Evolutionary conservation across 2,329 filamentous ascomycete genomes (phyloP).

Genomic region (Cercospora sp.): DNA sequence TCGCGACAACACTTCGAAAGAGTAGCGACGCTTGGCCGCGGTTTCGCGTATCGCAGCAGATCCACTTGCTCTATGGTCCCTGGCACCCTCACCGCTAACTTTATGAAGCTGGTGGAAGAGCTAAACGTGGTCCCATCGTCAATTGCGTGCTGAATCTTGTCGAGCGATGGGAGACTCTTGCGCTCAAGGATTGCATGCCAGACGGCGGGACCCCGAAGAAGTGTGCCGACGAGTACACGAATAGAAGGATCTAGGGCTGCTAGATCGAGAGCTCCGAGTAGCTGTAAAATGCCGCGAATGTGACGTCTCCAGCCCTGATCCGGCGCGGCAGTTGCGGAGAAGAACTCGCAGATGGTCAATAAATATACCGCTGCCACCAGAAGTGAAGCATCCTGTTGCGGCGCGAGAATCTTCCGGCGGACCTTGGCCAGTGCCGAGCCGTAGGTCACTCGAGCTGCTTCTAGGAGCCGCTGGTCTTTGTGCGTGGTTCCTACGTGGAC

Average conservation of each 20-base stretch:
- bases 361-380: conserved; percentile 4
- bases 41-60: neutral
- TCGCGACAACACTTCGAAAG: conserved; percentile 1
- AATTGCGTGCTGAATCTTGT: neutral
- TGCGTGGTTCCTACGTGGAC: conserved; percentile 2
- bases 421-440: conserved; percentile 4
- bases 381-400: neutral
- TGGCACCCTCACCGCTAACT: conserved; percentile 4
- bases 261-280: conserved; percentile 7
- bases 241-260: conserved; percentile 11
- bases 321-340: neutral
- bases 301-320: conserved; percentile 17
- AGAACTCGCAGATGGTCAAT: conserved; percentile 12
- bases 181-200: conserved; percentile 11
- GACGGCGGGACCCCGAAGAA: neutral
- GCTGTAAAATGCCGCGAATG: conserved; percentile 5
- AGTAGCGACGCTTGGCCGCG: neutral
- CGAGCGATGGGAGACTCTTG: neutral
- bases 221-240: conserved; percentile 7
- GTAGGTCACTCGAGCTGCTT: conserved; percentile 7
- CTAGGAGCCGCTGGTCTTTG: neutral
- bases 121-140: neutral
- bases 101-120: conserved; percentile 2
- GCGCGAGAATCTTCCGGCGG: neutral
- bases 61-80: conserved; percentile 12